phyloP scores from a whole-genome alignment of 768 basidiomycete species.

The Inosperma sp. region DNA sequence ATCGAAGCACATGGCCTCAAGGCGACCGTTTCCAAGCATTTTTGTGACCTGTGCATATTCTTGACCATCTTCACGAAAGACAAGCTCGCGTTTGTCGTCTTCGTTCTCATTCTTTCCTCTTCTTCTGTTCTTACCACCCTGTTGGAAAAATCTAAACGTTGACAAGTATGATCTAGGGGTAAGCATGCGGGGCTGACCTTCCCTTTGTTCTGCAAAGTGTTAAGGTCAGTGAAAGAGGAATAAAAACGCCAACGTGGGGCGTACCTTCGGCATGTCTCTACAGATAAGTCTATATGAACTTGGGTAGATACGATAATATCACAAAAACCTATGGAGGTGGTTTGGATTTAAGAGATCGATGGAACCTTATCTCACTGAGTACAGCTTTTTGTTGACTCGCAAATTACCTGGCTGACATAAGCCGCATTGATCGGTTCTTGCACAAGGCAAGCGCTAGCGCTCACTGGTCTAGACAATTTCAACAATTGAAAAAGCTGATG shows the following conservation, averaged over 20 bases:
- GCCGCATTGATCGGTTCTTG: too few relatives aligned
- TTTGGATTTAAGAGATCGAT: background rate
- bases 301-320: background rate
- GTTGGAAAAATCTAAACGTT: background rate
- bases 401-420: too few relatives aligned
- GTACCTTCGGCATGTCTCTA: slow-evolving; percentile 11
- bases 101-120: slow-evolving; percentile 99
- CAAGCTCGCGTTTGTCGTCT: slow-evolving; percentile 96
- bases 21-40: slow-evolving; percentile 97
- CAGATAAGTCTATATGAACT: too few relatives aligned
- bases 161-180: background rate
- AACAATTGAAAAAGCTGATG: too few relatives aligned
- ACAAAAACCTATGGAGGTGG: background rate
- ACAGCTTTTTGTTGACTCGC: too few relatives aligned
- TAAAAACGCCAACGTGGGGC: background rate
- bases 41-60: slow-evolving; percentile 98
- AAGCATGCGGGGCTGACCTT: slow-evolving; percentile 43
- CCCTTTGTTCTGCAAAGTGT: slow-evolving; percentile 59
- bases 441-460: too few relatives aligned
- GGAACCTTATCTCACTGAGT: too few relatives aligned
- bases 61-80: slow-evolving; percentile 98
- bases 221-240: background rate
- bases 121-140: slow-evolving; percentile 99
- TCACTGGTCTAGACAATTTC: too few relatives aligned
- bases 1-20: slow-evolving; percentile 97